Evolutionary conservation across 1,284 basidiomycete genomes (phyloP).

Genomic region (Leccinum fallax): DNA sequence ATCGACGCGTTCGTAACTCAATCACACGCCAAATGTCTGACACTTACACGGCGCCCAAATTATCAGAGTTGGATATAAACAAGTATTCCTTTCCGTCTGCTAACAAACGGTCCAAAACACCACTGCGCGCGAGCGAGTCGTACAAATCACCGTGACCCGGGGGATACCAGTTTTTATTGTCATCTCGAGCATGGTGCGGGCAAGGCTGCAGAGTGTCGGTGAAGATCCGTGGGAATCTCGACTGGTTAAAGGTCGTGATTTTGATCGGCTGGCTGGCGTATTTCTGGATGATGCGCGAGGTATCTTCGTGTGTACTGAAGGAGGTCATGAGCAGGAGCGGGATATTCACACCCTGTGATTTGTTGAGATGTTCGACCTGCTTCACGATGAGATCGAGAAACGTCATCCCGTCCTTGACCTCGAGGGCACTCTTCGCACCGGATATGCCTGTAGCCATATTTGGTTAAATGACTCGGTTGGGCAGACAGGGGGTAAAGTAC

Average conservation of each 20-base stretch:
- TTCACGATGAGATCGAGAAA: conserved; percentile 95
- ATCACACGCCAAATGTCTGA: conserved; percentile 66
- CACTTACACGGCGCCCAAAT: conserved; percentile 92
- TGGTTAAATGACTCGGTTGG: conserved; percentile 8
- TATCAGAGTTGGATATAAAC: conserved; percentile 98
- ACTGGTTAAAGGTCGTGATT: conserved; percentile 95
- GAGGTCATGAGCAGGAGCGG: conserved; percentile 99
- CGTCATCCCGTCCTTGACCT: conserved; percentile 96
- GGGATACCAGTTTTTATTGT: conserved; percentile 97
- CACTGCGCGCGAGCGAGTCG: conserved; percentile 90
- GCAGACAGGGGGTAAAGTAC: conserved; percentile 17
- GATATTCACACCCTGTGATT: conserved; percentile 70
- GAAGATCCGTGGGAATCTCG: conserved; percentile 93
- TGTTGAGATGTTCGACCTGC: conserved; percentile 88
- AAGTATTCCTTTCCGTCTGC: conserved; percentile 97
- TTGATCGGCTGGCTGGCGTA: conserved; percentile 94
- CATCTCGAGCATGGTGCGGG: conserved; percentile 60
- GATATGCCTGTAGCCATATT: conserved; percentile 64
- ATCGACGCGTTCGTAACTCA: conserved; percentile 18
- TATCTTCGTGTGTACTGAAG: conserved; percentile 98
- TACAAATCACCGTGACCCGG: conserved; percentile 98
- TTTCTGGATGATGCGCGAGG: conserved; percentile 95
- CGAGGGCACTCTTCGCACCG: conserved; percentile 85
- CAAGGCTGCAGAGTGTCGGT: conserved; percentile 90
- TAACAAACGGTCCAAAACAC: conserved; percentile 91